Evolutionary conservation across 2,329 filamentous ascomycete species (phyloP).

Genomic region (Colletotrichum camelliae): DNA sequence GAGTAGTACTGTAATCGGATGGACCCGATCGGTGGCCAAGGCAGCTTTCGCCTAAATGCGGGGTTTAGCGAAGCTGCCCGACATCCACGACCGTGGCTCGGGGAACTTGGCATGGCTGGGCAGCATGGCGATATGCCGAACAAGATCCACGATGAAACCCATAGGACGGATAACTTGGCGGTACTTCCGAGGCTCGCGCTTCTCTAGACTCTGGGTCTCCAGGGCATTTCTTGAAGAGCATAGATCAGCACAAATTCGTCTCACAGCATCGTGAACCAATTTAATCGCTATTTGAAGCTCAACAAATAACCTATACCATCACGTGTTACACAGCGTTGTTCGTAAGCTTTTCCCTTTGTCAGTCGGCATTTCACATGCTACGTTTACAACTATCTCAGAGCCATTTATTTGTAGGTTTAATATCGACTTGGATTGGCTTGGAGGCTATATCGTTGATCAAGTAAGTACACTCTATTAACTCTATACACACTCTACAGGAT

Average conservation of each 20-base stretch:
- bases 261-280: no score
- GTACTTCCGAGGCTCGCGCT: background rate
- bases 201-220: no score
- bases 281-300: no score
- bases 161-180: background rate
- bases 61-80: background rate
- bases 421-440: background rate
- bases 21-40: background rate
- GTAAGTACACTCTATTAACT: conserved; percentile 2
- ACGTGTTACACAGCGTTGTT: no score
- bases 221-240: no score
- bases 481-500: conserved; percentile 1
- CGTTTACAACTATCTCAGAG: no score
- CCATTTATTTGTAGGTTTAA: no score
- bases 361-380: background rate
- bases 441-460: background rate
- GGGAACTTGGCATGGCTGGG: background rate
- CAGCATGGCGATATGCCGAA: background rate
- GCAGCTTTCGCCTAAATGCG: background rate
- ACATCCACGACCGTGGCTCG: background rate
- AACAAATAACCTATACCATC: no score
- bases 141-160: background rate
- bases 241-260: no score
- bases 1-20: background rate
- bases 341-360: background rate